These are phyloP conservation scores for Multifurca ochricompacta DNA, from an alignment of 768 basidiomycete species.

Conservation along the genomic window DNA sequence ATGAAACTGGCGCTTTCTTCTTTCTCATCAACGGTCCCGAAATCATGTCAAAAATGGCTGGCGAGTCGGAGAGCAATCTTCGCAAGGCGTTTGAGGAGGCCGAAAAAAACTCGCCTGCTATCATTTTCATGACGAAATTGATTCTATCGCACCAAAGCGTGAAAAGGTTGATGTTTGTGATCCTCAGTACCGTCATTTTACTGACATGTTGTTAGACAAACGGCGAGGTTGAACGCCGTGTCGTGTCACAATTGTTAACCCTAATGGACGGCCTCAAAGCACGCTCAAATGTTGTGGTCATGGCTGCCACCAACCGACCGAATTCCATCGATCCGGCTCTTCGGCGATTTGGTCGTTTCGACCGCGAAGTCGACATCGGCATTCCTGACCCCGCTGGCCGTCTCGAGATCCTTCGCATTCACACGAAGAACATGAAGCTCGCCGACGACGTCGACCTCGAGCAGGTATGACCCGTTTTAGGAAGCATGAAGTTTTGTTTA, in stretches of 20 bases:
- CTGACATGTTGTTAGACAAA: slow-evolving; percentile 58
- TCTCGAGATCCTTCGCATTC: slow-evolving; percentile 96
- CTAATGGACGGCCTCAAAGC: slow-evolving; percentile 99
- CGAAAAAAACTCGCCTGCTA: slow-evolving; percentile 98
- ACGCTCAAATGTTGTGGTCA: slow-evolving; percentile 97
- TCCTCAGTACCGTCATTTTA: neutral
- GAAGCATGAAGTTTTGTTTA: slow-evolving; percentile 11
- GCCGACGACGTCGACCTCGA: slow-evolving; percentile 95
- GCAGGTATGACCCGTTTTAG: slow-evolving; percentile 45
- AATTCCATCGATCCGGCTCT: slow-evolving; percentile 99
- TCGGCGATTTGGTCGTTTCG: slow-evolving; percentile 97
- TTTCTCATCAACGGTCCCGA: slow-evolving; percentile 99
- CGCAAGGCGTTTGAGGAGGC: slow-evolving; percentile 99
- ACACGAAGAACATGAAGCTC: slow-evolving; percentile 99
- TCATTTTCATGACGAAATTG: slow-evolving; percentile 99
- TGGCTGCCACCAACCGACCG: slow-evolving; percentile 98
- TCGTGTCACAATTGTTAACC: slow-evolving; percentile 95
- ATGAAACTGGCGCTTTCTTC: slow-evolving; percentile 99
- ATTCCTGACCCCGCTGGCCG: slow-evolving; percentile 99
- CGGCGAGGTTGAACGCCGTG: slow-evolving; percentile 98
- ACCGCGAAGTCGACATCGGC: slow-evolving; percentile 98
- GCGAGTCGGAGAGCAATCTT: slow-evolving; percentile 95
- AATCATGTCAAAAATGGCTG: slow-evolving; percentile 99
- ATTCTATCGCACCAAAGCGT: slow-evolving; percentile 99
- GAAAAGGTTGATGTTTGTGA: slow-evolving; percentile 64